Conservation (phyloP, 1,139 yeast genomes). For the Nadsonia starkeyi-henricii region DNA sequence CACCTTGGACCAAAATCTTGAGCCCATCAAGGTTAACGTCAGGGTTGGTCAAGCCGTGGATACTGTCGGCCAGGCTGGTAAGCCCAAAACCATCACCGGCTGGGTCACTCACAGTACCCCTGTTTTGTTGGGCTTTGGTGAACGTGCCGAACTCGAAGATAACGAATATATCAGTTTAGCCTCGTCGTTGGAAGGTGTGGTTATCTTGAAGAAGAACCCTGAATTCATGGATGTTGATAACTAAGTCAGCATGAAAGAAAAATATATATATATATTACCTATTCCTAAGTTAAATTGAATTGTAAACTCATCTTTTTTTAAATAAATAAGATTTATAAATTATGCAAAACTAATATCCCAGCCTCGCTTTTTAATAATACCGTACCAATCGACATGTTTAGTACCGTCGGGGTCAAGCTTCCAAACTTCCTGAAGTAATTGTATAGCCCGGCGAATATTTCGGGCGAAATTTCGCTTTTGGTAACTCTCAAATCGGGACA, state of each 20-base stretch:
- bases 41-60: conserved; percentile 98
- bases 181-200: conserved; percentile 80
- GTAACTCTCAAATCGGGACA: conserved; percentile 38
- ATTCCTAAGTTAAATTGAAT: background rate
- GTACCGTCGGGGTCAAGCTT: conserved; percentile 32
- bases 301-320: background rate
- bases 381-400: conserved; percentile 51
- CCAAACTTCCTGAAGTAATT: conserved; percentile 50
- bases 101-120: conserved; percentile 99
- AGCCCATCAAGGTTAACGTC: conserved; percentile 87
- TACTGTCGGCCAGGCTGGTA: conserved; percentile 97
- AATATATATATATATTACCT: background rate
- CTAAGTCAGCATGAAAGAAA: conserved; percentile 12
- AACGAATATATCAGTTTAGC: conserved; percentile 83
- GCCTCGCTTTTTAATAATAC: conserved; percentile 47
- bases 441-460: conserved; percentile 47
- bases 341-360: conserved; percentile 73
- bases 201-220: conserved; percentile 81
- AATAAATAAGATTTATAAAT: background rate
- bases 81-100: conserved; percentile 95
- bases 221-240: conserved; percentile 63
- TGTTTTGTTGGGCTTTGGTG: conserved; percentile 82
- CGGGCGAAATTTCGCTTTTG: conserved; percentile 52
- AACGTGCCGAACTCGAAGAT: conserved; percentile 92
- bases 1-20: conserved; percentile 79